Evolutionary conservation across 345 rosid species (phyloP), one percentile per base, ranked within the genome.

Genomic region (Citrus unshiu): DNA sequence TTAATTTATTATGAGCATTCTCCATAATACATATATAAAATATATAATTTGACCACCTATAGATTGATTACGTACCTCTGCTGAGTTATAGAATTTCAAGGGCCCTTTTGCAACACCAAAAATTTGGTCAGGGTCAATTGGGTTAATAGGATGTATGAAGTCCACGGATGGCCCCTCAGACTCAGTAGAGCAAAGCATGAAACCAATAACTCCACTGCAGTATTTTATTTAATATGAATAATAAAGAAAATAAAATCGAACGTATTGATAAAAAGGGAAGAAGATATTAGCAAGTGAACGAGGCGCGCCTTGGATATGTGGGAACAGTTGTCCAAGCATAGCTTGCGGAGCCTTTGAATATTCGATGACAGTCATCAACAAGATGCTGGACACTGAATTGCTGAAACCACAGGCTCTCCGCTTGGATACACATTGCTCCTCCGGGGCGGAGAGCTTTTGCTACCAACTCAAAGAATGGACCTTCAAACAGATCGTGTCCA

Each of bases 141-240:
- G 81, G 79, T 85, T 87, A 24, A 88, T 80, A 2, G 93, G 91
- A 68, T 80, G 73, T 62, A 79, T 86, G 89, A 92, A 89, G 77
- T 92, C 91, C 29, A 92, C 92, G 14, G 72, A 35, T 62, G 93
- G 89, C 16, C 93, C 95, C 72, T 90, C 92, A 0, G 58, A 46
- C 51, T 46, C 22, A 54, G 87, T 92, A 24, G 95, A 87, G 83
- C 95, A 92, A 27, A 92, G 92, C 90, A 92, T 80, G 87, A 87
- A 89, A 63, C 95, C 93, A 34, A 90, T 92, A 21, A 88, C 92
- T 16, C 95, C 95, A 76, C 93, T 90, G 91, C 22, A 78, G 79
- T 16, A 18, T 12, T 46, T 46, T 46, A 13, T 13, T 46, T 46
- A 46, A 46, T 3, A 43, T 43, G 51, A 46, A 3, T 46, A 46